These are phyloP conservation scores for Acacia confusa DNA, from an alignment of 306 rosid genomes.

Conservation along the genomic window DNA sequence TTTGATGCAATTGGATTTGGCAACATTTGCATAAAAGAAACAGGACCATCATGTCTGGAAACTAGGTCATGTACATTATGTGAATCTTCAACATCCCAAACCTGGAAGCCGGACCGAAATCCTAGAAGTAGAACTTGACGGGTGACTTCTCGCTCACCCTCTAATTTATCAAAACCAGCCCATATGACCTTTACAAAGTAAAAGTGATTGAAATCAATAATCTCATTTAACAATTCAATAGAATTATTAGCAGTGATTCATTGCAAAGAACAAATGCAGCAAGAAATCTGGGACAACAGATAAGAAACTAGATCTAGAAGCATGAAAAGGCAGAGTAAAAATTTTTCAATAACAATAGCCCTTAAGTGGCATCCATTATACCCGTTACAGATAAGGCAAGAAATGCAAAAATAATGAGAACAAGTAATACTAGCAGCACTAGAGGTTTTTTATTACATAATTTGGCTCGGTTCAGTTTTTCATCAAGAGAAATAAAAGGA, in stretches of 20 bases:
- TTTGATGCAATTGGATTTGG: slow-evolving; percentile 74
- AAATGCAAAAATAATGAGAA: background rate
- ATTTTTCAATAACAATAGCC: background rate
- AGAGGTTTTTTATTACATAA: background rate
- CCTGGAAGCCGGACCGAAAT: slow-evolving; percentile 88
- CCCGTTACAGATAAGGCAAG: background rate
- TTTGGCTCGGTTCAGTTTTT: background rate
- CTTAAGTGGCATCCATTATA: background rate
- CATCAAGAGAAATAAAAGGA: background rate
- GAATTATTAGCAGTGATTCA: background rate
- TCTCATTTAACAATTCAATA: background rate
- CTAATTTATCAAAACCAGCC: slow-evolving; percentile 96
- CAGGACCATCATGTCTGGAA: slow-evolving; percentile 83
- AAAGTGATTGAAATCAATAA: slow-evolving; percentile 14
- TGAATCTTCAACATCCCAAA: slow-evolving; percentile 98
- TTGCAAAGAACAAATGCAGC: background rate
- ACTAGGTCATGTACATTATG: slow-evolving; percentile 76
- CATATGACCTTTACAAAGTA: slow-evolving; percentile 67
- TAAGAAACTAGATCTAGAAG: background rate
- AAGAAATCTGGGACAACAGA: background rate
- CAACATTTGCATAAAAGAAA: slow-evolving; percentile 85
- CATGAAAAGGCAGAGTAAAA: background rate
- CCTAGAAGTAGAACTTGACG: slow-evolving; percentile 86
- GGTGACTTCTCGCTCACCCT: slow-evolving; percentile 55
- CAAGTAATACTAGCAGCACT: background rate